These are phyloP conservation scores for Phoma sp. DNA, from an alignment of 2,329 filamentous ascomycete genomes.

Conservation along the genomic window DNA sequence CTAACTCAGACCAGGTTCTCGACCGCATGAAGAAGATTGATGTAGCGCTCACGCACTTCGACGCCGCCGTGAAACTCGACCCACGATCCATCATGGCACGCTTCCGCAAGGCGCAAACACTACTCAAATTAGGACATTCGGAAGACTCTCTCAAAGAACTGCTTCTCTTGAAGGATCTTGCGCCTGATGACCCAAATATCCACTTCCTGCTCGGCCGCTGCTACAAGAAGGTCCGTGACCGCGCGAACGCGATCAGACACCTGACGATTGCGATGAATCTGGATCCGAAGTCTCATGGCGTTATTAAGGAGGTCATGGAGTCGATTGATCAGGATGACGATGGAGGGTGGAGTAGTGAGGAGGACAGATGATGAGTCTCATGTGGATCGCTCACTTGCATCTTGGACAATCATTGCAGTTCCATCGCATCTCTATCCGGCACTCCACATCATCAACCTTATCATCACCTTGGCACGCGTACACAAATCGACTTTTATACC, in stretches of 20 bases:
- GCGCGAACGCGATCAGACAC: conserved; percentile 83
- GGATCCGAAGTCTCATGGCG: conserved; percentile 93
- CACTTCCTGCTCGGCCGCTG: conserved; percentile 90
- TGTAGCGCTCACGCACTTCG: conserved; percentile 81
- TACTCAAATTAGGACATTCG: conserved; percentile 76
- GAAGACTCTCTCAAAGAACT: conserved; percentile 81
- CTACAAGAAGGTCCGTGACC: conserved; percentile 66
- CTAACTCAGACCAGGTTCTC: conserved; percentile 54
- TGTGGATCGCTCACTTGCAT: neutral
- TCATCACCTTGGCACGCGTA: neutral
- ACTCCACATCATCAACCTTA: neutral
- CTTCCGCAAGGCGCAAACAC: conserved; percentile 89
- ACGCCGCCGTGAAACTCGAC: conserved; percentile 80
- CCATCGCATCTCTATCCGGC: neutral
- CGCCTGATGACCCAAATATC: conserved; percentile 93
- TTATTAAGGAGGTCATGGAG: conserved; percentile 97
- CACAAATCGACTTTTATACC: conserved; percentile 7
- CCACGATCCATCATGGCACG: conserved; percentile 82
- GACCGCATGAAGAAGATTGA: conserved; percentile 87
- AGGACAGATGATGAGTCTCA: conserved; percentile 30
- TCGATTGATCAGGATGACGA: conserved; percentile 79
- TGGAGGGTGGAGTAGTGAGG: conserved; percentile 45
- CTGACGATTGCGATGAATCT: conserved; percentile 95
- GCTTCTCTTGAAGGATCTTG: conserved; percentile 86
- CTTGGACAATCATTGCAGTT: neutral